Evolutionary conservation across 2,329 filamentous ascomycete species (phyloP).

Genomic region (Fusarium tupiense): DNA sequence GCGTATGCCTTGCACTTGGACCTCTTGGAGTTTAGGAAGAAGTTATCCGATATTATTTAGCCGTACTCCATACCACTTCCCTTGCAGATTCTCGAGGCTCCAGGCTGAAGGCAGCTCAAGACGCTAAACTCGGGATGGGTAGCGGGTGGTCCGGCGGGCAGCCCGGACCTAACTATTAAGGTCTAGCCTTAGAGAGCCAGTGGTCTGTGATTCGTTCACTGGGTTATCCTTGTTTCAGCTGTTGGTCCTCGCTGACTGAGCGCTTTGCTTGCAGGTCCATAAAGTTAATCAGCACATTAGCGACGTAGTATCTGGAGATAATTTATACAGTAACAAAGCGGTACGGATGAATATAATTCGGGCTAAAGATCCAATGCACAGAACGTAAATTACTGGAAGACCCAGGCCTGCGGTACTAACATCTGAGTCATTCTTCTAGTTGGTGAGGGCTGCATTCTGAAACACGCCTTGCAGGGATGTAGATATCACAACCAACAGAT

Average conservation of each 20-base stretch:
- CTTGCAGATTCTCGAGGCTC: background rate
- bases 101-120: background rate
- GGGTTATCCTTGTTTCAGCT: background rate
- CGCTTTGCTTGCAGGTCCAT: background rate
- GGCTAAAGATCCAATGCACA: background rate
- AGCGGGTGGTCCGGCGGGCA: background rate
- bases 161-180: background rate
- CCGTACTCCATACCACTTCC: background rate
- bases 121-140: background rate
- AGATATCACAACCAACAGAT: background rate
- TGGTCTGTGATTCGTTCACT: background rate
- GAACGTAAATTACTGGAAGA: background rate
- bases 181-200: background rate
- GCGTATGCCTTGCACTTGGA: no score
- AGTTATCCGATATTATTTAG: no score
- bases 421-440: background rate
- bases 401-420: background rate
- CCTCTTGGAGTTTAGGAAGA: no score
- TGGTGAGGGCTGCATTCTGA: background rate
- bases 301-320: background rate
- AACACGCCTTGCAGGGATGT: background rate
- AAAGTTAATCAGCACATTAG: background rate
- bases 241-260: background rate
- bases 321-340: background rate
- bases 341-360: rapidly evolving